phyloP scores from a whole-genome alignment of 192 early-diverging fungal species.

The Podila minutissima region DNA sequence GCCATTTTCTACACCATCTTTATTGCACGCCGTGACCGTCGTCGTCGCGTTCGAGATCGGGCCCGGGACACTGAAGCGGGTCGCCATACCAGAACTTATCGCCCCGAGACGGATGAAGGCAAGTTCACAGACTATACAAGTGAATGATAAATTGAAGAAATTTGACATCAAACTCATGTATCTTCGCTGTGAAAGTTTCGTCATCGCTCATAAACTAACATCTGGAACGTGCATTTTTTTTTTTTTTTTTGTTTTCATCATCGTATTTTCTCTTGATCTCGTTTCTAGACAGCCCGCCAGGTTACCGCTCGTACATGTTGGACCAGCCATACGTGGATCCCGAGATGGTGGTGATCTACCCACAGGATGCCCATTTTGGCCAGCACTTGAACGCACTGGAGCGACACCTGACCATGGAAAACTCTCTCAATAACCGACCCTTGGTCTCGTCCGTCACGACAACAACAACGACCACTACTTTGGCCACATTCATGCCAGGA shows the following conservation, averaged over 20 bases:
- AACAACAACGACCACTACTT: background rate
- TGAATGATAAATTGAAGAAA: background rate
- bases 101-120: constrained; percentile 4
- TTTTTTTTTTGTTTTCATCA: background rate
- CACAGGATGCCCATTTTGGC: constrained; percentile 7
- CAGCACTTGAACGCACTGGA: background rate
- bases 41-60: constrained; percentile 2
- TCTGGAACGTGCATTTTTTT: background rate
- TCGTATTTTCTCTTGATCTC: background rate
- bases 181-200: too few species aligned
- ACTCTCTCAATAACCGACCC: background rate
- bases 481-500: background rate
- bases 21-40: constrained; percentile 26
- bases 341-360: constrained; percentile 11
- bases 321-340: constrained; percentile 29
- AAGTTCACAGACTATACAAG: background rate
- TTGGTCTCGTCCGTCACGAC: background rate
- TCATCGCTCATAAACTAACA: too few species aligned
- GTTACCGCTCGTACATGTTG: constrained; percentile 25
- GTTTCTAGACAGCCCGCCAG: constrained; percentile 27
- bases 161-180: background rate
- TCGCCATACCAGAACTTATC: background rate
- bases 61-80: constrained; percentile 25
- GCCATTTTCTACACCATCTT: constrained; percentile 33
- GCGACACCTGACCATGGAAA: background rate